Base-by-base conservation (phyloP, 2,329 filamentous ascomycete species). In the Colletotrichum costaricense region DNA sequence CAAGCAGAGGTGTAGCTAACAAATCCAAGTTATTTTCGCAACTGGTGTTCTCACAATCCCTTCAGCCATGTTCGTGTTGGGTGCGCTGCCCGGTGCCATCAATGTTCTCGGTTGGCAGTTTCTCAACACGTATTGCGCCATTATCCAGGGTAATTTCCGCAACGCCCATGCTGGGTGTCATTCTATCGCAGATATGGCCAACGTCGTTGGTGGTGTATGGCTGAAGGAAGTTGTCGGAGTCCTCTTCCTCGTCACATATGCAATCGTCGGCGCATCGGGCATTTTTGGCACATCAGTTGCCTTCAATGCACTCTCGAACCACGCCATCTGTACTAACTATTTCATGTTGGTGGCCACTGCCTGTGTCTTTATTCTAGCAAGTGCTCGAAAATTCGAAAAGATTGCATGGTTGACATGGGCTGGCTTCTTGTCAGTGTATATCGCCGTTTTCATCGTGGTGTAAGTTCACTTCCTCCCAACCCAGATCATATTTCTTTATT, bases 401-500 rank as follows among this genome's bases (percentile, higher is more conserved):
- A 88, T 92, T 71, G 88, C 87, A 3, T 92, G 89, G 88, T 80
- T 92, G 56, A 90, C 89, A 0, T 92, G 88, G 87, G 86, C 85
- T 12, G 91, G 90, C 0, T 91, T 92, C 76, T 70, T 86, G 5
- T 89, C 86, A 33, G 87, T 92, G 49, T 91, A 89, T 75, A 80
- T 86, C 19, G 89, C 90, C 4, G 86, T 91, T 0, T 86, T 90
- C 72, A 89, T 90, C 67, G 83, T 90, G 59, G 88, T 90, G 76
- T 83, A 78, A 77, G 82, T 79, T n/a, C 8, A 42, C 7, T 19
- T 4, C 16, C 7, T 12, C 38, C 5, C 6, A 19, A 42, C 16
- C 38, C 16, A 42, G 5, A 42, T 16, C 38, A 42, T 19, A 42
- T 7, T 2, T 42, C 38, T 19, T 0, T 42, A 16, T 3, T 1